Evolutionary conservation across 1,284 basidiomycete species (phyloP), one percentile per base, ranked within the genome.

Genomic region (Baeospora myosura): DNA sequence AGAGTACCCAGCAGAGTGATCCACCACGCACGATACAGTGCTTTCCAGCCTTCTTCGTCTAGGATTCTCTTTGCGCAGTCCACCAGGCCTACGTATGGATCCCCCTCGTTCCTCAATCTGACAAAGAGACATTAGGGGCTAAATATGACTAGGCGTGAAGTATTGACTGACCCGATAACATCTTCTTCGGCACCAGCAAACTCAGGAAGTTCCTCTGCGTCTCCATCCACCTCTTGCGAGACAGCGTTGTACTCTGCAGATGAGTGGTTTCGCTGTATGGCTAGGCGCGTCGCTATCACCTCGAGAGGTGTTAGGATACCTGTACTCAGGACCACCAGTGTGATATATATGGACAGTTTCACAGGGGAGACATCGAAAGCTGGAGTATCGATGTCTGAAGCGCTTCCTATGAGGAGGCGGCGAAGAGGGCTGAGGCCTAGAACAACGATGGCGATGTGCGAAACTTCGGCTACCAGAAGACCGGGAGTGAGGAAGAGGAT

Each of bases 21-120:
- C 86, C 87, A 92, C 88, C 88, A 93, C 3, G 84, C 90, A 33
- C 90, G 77, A 59, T 88, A 92, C 46, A 94, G 62, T 3, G 86
- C 75, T 47, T 62, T 61, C 66, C 74, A 76, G 1, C 90, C 90
- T 60, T 94, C 90, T 61, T 94, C 90, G 38, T 85, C 72, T n/a
- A 85, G 60, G 30, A 93, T 88, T 53, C 81, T 75, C 60, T 83
- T 82, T 12, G 71, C 79, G 48, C 87, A 90, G 56, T 93, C 88
- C 10, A 78, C 56, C 33, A 92, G 61, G 4, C 90, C 85, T 28
- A 74, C 58, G 57, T 95, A 95, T n/a, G 91, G 89, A 53, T 93
- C 88, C 32, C 76, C 80, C 55, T 91, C 90, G 42, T 78, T 81
- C 48, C 91, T 76, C 49, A 93, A 62, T 10, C 82, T 86, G 42